phyloP scores from a whole-genome alignment of 108 stramenopile species.

The Skeletonema menzelii region DNA sequence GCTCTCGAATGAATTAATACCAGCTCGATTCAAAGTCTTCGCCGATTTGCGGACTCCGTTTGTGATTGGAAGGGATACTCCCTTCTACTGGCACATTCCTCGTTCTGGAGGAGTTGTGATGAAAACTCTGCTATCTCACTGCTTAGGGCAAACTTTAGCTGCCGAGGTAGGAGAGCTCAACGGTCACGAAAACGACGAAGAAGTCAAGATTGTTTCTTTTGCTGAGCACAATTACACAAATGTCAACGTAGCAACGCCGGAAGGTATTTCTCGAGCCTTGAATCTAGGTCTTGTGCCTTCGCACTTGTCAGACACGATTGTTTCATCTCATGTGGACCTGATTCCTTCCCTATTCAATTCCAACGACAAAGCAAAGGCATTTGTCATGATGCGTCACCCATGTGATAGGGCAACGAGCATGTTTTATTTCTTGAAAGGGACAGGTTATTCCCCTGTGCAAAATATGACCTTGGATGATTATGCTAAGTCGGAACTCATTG shows the following conservation, averaged over 20 bases:
- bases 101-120: constrained; percentile 45
- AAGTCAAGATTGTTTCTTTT: constrained; percentile 27
- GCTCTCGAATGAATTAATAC: constrained; percentile 14
- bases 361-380: constrained; percentile 29
- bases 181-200: constrained; percentile 30
- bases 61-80: constrained; percentile 37
- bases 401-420: constrained; percentile 46
- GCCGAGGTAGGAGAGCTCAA: constrained; percentile 44
- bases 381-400: constrained; percentile 51
- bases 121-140: constrained; percentile 44
- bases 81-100: constrained; percentile 58
- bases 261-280: constrained; percentile 40
- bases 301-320: constrained; percentile 34
- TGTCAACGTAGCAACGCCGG: constrained; percentile 47
- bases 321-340: constrained; percentile 30
- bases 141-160: constrained; percentile 36
- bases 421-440: constrained; percentile 45
- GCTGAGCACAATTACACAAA: constrained; percentile 53
- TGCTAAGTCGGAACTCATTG: constrained; percentile 44
- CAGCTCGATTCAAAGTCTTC: constrained; percentile 26
- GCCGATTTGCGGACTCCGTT: constrained; percentile 34
- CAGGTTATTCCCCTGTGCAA: constrained; percentile 19
- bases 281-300: constrained; percentile 34
- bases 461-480: constrained; percentile 55
- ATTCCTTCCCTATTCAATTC: constrained; percentile 41